A percentile compares a stretch with the other conserved stretches of the same genome.
These are phyloP conservation scores for Backusella psychrophila DNA, from an alignment of 192 early-diverging fungal genomes.

Conservation along the genomic window DNA sequence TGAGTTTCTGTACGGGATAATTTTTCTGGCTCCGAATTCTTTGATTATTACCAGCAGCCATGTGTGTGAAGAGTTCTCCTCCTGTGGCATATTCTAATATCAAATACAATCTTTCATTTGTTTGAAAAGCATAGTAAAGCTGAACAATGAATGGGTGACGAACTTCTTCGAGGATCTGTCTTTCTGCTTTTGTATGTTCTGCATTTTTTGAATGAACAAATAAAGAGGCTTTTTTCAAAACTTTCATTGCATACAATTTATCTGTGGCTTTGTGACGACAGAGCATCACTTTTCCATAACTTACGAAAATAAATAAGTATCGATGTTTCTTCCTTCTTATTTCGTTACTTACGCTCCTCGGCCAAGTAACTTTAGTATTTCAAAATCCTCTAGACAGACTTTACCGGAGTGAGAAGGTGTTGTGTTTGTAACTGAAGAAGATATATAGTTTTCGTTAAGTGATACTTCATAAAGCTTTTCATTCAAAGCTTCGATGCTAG, in stretches of 20 bases:
- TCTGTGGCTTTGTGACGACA: constrained; percentile 65
- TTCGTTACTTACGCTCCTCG: constrained; percentile 48
- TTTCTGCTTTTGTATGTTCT: constrained; percentile 83
- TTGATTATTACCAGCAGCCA: constrained; percentile 56
- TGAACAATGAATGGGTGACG: constrained; percentile 92
- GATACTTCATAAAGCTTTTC: constrained; percentile 47
- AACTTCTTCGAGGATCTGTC: constrained; percentile 82
- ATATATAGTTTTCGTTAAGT: constrained; percentile 43
- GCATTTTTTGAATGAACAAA: constrained; percentile 79
- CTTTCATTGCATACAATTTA: constrained; percentile 88
- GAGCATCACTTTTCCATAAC: constrained; percentile 84
- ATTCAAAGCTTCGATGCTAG: not conserved
- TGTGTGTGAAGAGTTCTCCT: constrained; percentile 92
- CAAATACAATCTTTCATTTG: constrained; percentile 79
- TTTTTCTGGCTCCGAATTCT: not conserved
- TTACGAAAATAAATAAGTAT: constrained; percentile 9
- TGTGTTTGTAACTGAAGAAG: constrained; percentile 33
- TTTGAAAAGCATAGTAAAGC: constrained; percentile 92
- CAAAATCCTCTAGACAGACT: constrained; percentile 49
- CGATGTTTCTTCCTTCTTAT: not conserved
- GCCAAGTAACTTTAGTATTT: constrained; percentile 49
- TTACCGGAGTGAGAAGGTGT: constrained; percentile 33
- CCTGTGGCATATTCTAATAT: constrained; percentile 90
- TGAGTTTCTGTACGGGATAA: not conserved
- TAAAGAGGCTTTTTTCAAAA: constrained; percentile 85